Base-by-base conservation (phyloP, 208 protist genomes). In the Trypanosoma melophagium region DNA sequence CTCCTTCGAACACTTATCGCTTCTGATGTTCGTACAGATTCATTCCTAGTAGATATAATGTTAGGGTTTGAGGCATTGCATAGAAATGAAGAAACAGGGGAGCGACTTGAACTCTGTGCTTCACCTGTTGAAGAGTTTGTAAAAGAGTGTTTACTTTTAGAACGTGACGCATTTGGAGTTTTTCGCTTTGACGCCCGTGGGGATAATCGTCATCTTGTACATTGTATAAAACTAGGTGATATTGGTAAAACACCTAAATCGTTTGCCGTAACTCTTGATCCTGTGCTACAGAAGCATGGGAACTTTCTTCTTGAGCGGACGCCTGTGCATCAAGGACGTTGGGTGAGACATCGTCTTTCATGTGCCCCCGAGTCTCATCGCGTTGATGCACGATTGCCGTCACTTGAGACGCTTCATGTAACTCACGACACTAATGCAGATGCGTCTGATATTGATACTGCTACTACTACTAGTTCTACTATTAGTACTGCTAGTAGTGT, bases 111-210 rank as follows among this genome's bases (percentile, higher is more conserved):
- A 7, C 4, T 24, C 0, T 58, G 49, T 68, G 42, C n/a, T 19
- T 10, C 67, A 38, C 41, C 49, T 28, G 40, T 87, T 19, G 81
- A 81, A 13, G 83, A 78, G 53, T 78, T 87, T 64, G 74, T 96
- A 49, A 88, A 92, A 71, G 87, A 96, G 49, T 73, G 68, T 59
- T 63, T 96, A 50, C 63, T 93, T 54, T 57, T 96, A 3, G 87
- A 96, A 76, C 77, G 90, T 12, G 90, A 96, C 66, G 77, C 75
- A 42, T 96, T 93, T 74, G 90, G 87, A 13, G 54, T 57, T 10
- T 87, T 84, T 66, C 85, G 87, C 60, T 94, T 96, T 71, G 87
- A 96, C 65, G 68, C 79, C 2, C 87, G 84, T 41, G 82, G 81
- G 21, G 86, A 90, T 63, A 91, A 90, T 60, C 81, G 84, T 44